phyloP scores from a whole-genome alignment of 441 rosid genomes.

The Pelargonium fulgidum region DNA sequence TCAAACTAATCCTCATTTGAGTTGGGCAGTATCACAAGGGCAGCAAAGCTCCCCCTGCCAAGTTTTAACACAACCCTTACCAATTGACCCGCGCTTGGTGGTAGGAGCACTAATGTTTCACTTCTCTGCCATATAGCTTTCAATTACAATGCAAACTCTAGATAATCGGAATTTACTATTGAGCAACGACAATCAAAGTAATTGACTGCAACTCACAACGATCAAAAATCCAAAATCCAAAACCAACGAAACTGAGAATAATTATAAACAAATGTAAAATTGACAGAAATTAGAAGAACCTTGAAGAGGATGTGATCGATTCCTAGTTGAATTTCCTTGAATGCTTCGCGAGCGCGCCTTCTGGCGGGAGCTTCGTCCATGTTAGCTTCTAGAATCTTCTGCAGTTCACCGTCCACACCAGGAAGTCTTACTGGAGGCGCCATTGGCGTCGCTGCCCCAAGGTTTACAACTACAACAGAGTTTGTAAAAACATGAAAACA shows the following conservation, averaged over 20 bases:
- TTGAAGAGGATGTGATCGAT: slow-evolving; percentile 78
- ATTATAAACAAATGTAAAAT: too few relatives aligned
- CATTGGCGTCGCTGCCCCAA: slow-evolving; percentile 23
- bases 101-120: too few relatives aligned
- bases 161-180: too few relatives aligned
- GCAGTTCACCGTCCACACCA: slow-evolving; percentile 51
- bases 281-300: slow-evolving; percentile 28
- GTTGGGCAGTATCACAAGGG: too few relatives aligned
- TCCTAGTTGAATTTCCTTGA: slow-evolving; percentile 59
- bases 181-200: too few relatives aligned
- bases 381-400: slow-evolving; percentile 42
- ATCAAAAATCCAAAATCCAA: background rate
- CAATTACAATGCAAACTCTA: too few relatives aligned
- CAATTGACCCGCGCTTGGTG: too few relatives aligned
- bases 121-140: too few relatives aligned
- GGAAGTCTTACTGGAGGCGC: slow-evolving; percentile 32
- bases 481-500: background rate
- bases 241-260: background rate
- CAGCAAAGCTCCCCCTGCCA: too few relatives aligned
- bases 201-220: too few relatives aligned
- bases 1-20: too few relatives aligned
- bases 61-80: too few relatives aligned
- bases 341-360: slow-evolving; percentile 72
- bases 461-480: background rate
- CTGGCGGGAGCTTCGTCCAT: slow-evolving; percentile 71